phyloP scores from a whole-genome alignment of 179 eudicot genomes.

The Drosera spatulata region DNA sequence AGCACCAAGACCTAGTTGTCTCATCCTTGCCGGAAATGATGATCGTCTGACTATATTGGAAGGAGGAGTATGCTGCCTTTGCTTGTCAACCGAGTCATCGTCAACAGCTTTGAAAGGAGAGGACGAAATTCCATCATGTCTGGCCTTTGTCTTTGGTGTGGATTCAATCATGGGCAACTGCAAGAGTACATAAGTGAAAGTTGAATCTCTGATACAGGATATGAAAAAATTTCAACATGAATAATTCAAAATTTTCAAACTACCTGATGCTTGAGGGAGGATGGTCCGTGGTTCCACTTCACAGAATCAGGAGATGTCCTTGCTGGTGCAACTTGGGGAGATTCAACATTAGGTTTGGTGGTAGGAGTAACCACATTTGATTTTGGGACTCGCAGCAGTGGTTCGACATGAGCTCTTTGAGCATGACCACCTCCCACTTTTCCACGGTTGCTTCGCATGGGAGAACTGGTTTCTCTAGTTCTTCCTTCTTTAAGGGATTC shows the following conservation, averaged over 20 bases:
- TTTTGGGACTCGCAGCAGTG: conserved; percentile 46
- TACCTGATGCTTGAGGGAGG: conserved; percentile 80
- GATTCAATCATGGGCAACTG: conserved; percentile 62
- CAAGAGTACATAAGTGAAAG: conserved; percentile 9
- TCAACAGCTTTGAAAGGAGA: conserved; percentile 30
- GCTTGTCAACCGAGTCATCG: conserved; percentile 41
- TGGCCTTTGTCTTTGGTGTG: conserved; percentile 63
- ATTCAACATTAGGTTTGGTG: conserved; percentile 38
- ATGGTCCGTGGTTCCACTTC: conserved; percentile 43
- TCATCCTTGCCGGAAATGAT: conserved; percentile 46
- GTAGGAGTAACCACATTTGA: conserved; percentile 46
- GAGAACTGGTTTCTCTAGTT: conserved; percentile 75
- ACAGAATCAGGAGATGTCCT: conserved; percentile 48
- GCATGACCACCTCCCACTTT: conserved; percentile 21
- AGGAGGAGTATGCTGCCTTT: conserved; percentile 76
- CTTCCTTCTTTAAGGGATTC: conserved; percentile 65
- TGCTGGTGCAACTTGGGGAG: conserved; percentile 27
- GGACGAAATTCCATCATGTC: conserved; percentile 46
- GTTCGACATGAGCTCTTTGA: conserved; percentile 46
- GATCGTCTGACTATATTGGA: conserved; percentile 38
- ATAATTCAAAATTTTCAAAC: neutral
- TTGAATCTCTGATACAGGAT: conserved; percentile 2
- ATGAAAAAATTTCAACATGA: neutral
- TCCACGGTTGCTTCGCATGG: conserved; percentile 52
- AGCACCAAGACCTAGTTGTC: conserved; percentile 30